Conservation (phyloP, 148 eudicot species). For the Silene uniflora region DNA sequence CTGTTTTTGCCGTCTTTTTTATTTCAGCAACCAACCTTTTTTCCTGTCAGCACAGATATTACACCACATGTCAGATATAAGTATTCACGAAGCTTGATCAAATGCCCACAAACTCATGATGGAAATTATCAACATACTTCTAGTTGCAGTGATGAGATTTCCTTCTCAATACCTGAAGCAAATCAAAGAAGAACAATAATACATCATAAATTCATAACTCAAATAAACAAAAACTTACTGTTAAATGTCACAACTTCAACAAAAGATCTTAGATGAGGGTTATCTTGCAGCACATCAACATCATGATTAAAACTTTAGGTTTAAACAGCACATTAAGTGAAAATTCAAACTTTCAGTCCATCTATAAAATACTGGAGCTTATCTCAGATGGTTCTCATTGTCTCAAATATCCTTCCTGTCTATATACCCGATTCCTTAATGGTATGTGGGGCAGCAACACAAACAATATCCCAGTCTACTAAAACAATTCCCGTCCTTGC, state of each 20-base stretch:
- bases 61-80: slow-evolving; percentile 16
- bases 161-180: slow-evolving; percentile 78
- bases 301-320: background rate
- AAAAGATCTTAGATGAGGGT: background rate
- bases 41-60: slow-evolving; percentile 51
- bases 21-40: slow-evolving; percentile 93
- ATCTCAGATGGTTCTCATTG: background rate
- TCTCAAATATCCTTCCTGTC: background rate
- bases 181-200: background rate
- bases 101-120: background rate
- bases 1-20: slow-evolving; percentile 93
- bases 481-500: background rate
- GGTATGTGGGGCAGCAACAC: background rate
- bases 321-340: background rate
- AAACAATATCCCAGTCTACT: background rate
- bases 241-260: background rate
- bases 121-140: slow-evolving; percentile 48
- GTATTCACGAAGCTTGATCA: slow-evolving; percentile 1
- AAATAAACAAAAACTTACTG: background rate
- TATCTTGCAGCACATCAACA: background rate
- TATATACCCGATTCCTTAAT: background rate
- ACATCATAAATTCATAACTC: slow-evolving; percentile 8
- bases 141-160: slow-evolving; percentile 65
- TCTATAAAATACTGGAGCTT: background rate
- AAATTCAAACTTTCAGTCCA: background rate